Conservation (phyloP, 1,284 basidiomycete species). For the Schizopora paradoxa region DNA sequence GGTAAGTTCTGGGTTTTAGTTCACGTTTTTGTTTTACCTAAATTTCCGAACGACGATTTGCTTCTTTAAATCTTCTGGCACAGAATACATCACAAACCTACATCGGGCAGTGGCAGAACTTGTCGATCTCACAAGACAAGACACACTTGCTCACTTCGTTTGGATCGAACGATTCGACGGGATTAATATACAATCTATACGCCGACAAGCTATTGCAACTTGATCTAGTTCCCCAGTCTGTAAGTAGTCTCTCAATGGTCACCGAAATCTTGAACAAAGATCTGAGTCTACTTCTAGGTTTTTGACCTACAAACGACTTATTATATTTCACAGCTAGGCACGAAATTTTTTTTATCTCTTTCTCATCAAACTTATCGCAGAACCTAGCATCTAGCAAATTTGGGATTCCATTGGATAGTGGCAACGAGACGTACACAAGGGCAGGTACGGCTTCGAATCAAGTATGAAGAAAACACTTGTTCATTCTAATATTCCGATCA, state of each 20-base stretch:
- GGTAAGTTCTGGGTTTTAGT: conserved; percentile 8
- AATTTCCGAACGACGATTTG: conserved; percentile 2
- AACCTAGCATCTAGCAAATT: background rate
- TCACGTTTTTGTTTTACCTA: background rate
- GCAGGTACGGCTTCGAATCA: background rate
- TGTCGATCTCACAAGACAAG: background rate
- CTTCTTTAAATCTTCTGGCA: too few relatives aligned
- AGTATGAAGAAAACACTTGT: background rate
- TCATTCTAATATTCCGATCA: background rate
- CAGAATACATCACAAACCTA: background rate
- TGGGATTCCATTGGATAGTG: conserved; percentile 11
- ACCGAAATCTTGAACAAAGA: too few relatives aligned
- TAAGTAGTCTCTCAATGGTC: conserved; percentile 22
- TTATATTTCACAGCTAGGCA: conserved; percentile 7
- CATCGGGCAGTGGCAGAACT: conserved; percentile 13
- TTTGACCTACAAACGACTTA: conserved; percentile 12
- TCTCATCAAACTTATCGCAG: background rate
- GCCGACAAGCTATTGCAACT: conserved; percentile 34
- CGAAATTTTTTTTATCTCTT: background rate
- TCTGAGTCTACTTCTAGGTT: too few relatives aligned
- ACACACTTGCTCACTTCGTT: conserved; percentile 25
- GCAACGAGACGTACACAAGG: background rate
- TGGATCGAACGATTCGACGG: conserved; percentile 26
- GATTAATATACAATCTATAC: conserved; percentile 43
- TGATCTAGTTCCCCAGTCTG: conserved; percentile 24